Conservation (phyloP, 2,329 filamentous ascomycete species). For the Colletotrichum musicola region DNA sequence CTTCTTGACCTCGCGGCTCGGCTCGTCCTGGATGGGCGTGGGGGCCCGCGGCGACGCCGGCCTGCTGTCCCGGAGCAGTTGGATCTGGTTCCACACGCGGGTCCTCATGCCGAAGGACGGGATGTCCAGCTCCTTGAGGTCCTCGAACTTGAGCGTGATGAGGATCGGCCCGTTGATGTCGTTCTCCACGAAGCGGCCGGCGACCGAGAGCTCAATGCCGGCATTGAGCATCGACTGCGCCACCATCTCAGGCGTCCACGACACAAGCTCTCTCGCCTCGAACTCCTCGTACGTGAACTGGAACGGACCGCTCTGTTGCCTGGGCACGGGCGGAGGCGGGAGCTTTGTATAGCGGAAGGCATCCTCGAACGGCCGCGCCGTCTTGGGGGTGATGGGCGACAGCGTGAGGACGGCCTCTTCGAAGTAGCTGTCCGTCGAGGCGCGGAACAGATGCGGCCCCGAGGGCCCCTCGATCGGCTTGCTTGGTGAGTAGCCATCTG, state of each 20-base stretch:
- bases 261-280: conserved; percentile 69
- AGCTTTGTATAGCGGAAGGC: conserved; percentile 34
- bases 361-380: conserved; percentile 52
- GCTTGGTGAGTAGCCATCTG: conserved; percentile 61
- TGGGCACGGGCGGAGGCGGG: conserved; percentile 39
- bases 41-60: conserved; percentile 65
- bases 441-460: conserved; percentile 88
- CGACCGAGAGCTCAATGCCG: conserved; percentile 80
- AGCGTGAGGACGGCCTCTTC: conserved; percentile 72
- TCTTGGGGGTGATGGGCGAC: conserved; percentile 80
- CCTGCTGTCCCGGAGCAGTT: conserved; percentile 71
- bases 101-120: conserved; percentile 85
- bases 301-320: conserved; percentile 63
- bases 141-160: conserved; percentile 91
- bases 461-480: conserved; percentile 83
- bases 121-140: conserved; percentile 84
- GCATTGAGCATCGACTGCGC: conserved; percentile 88
- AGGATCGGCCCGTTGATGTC: conserved; percentile 92
- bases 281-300: conserved; percentile 69
- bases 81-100: conserved; percentile 84
- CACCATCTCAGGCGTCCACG: conserved; percentile 82
- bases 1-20: conserved; percentile 62
- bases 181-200: conserved; percentile 89
- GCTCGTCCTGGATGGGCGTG: conserved; percentile 72
- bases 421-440: conserved; percentile 68